Conservation (phyloP, 495 filamentous ascomycete genomes). For the Tuber calosporum region DNA sequence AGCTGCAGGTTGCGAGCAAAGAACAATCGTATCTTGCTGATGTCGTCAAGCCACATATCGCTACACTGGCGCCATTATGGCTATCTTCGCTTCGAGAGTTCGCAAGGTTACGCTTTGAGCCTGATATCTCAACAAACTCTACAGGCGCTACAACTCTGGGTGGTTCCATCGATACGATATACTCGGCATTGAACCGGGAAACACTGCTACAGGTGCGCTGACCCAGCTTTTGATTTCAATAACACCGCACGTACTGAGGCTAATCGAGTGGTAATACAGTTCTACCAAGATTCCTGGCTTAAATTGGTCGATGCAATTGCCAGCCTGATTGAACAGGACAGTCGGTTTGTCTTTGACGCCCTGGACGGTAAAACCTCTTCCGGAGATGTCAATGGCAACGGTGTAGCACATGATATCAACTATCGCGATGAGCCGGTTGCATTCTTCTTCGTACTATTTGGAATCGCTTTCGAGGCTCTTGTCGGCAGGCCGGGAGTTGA, state of each 20-base stretch:
- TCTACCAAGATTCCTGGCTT: constrained; percentile 97
- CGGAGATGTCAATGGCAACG: constrained; percentile 50
- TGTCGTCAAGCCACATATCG: constrained; percentile 84
- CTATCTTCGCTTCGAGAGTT: constrained; percentile 88
- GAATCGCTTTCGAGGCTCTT: constrained; percentile 90
- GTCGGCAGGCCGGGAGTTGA: constrained; percentile 69
- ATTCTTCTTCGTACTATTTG: constrained; percentile 98
- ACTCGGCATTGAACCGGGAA: constrained; percentile 87
- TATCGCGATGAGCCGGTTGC: constrained; percentile 96
- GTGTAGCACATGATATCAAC: constrained; percentile 68
- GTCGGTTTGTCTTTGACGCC: constrained; percentile 93
- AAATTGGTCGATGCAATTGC: constrained; percentile 96
- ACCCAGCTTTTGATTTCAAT: neutral
- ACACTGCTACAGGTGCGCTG: constrained; percentile 65
- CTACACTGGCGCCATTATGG: constrained; percentile 84
- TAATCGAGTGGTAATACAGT: constrained; percentile 49
- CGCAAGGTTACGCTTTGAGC: constrained; percentile 87
- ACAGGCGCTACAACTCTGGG: constrained; percentile 61
- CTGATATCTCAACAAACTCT: constrained; percentile 83
- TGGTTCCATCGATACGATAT: constrained; percentile 78
- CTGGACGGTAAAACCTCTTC: constrained; percentile 74
- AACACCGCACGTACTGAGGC: constrained; percentile 1
- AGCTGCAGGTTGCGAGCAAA: constrained; percentile 89
- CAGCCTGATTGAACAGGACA: constrained; percentile 93
- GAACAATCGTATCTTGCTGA: constrained; percentile 84